phyloP scores from a whole-genome alignment of 2,329 filamentous ascomycete species.

The Cryphonectria parasitica region DNA sequence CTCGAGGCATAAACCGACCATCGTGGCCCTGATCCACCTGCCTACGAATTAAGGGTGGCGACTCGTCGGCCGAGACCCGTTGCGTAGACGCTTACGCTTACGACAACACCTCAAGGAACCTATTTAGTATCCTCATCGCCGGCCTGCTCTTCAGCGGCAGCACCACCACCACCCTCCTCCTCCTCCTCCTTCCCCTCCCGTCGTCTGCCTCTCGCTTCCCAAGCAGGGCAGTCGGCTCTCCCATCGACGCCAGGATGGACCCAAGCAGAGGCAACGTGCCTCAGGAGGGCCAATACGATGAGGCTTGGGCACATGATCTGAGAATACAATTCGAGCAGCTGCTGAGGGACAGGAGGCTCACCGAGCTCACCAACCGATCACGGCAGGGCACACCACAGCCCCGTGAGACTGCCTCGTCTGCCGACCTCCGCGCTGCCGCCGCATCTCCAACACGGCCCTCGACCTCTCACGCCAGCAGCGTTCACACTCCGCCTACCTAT shows the following conservation, averaged over 20 bases:
- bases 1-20: neutral
- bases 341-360: conserved; percentile 84
- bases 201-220: neutral
- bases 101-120: conserved; percentile 19
- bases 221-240: conserved; percentile 5
- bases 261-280: conserved; percentile 32
- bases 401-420: conserved; percentile 54
- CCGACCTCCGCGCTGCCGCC: conserved; percentile 49
- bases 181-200: neutral
- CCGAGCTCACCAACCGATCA: conserved; percentile 72
- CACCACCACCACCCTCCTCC: neutral
- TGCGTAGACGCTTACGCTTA: conserved; percentile 27
- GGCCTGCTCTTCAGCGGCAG: neutral
- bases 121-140: conserved; percentile 12
- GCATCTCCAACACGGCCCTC: conserved; percentile 49
- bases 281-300: conserved; percentile 57
- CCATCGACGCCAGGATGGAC: conserved; percentile 37
- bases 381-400: conserved; percentile 61
- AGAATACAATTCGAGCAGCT: conserved; percentile 85
- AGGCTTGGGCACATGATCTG: conserved; percentile 78
- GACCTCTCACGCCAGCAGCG: conserved; percentile 46
- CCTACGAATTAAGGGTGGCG: conserved; percentile 15
- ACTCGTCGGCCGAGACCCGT: conserved; percentile 8
- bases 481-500: conserved; percentile 50
- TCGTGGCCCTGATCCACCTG: neutral